Base-by-base conservation (phyloP, 208 protist genomes). In the Crithidia mellificae region DNA sequence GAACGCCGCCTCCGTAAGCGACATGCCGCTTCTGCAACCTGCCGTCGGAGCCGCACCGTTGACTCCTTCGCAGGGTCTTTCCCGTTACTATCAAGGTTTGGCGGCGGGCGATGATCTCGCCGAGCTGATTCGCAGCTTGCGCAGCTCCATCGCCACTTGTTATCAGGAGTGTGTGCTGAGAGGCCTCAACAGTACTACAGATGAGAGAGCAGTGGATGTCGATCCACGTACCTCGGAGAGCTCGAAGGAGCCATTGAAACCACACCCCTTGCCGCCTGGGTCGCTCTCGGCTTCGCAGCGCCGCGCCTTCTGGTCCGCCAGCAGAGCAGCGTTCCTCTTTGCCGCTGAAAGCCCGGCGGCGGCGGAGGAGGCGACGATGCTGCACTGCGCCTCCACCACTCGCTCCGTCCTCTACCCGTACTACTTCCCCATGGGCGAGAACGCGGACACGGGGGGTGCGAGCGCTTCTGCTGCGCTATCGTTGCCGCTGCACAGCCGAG, bases 311-410 rank as follows among this genome's bases (percentile, higher is more conserved):
- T 74, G 59, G 54, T 6, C 53, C 15, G 78, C 78, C 20, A 62
- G 47, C 22, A 68, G 72, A 47, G 63, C 80, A 3, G 84, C 86
- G 0, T 64, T 91, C 30, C 69, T 94, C 29, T 88, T 94, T 30
- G 73, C 81, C 41, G 81, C 80, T 12, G 89, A 94, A 61, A 80
- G 70, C 75, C 62, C 75, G 2, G 41, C 63, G 7, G 80, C 78
- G 15, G 57, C 69, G 8, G 85, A 85, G 27, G 84, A 82, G 72
- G 84, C 78, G 6, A 92, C 82, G n/a, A 27, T 66, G 25, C 68
- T 94, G 27, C 80, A 87, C 67, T 88, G 74, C 68, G 76, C 65
- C 53, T 36, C 68, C 12, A 24, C 50, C 6, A 43, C 64, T 7
- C 72, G 57, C n/a, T 62, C 71, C 25, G 20, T 73, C 6, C 34